Evolutionary conservation across 225 moss, liverwort and hornwort genomes (phyloP), one percentile per base, ranked within the genome.

Genomic region (Bryoerythrophyllum caledonicum): DNA sequence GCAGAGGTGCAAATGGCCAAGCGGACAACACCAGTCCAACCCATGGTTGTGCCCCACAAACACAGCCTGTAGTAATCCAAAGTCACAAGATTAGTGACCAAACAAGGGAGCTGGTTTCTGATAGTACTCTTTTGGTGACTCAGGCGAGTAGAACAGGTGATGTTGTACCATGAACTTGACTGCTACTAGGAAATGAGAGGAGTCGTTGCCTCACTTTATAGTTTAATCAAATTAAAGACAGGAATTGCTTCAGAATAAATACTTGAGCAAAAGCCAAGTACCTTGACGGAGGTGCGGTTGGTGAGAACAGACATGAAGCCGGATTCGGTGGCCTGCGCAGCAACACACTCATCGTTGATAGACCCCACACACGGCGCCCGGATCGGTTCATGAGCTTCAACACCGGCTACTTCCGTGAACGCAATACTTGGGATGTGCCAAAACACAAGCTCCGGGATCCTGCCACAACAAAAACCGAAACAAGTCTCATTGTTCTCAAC

Each of bases 1-100:
- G 58, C 95, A 95, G 30, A 93, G 85, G 80, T 90, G 82, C 72
- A 93, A 68, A 49, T 74, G 60, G 4, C 82, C 49, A 30, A 37
- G 77, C 65, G 93, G 95, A 79, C 95, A 95, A 74, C 95, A 91
- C 95, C 93, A 95, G 49, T 95, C 93, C 40, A 95, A 63, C 37
- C 95, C 95, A 78, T 95, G 95, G 75, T 95, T 93, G 69, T 95
- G 95, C 32, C 95, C 95, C 17, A 91, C 88, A 76, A 95, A 87
- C 43, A 88, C 80, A 19, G 90, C 95, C 95, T 95, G 86, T 79
- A 76, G 5, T 6, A 44, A 44, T 3, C 1, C 16, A 0, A 4
- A 5, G 4, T 17, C 46, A 46, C 4, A 16, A 46, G 4, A 46
- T 46, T 5, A 48, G 1, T 17, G 5, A 17, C 5, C 5, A 5